Evolutionary conservation across 805 yeast species (phyloP), one percentile per base, ranked within the genome.

Genomic region (Lipomyces spencermartinsiae): DNA sequence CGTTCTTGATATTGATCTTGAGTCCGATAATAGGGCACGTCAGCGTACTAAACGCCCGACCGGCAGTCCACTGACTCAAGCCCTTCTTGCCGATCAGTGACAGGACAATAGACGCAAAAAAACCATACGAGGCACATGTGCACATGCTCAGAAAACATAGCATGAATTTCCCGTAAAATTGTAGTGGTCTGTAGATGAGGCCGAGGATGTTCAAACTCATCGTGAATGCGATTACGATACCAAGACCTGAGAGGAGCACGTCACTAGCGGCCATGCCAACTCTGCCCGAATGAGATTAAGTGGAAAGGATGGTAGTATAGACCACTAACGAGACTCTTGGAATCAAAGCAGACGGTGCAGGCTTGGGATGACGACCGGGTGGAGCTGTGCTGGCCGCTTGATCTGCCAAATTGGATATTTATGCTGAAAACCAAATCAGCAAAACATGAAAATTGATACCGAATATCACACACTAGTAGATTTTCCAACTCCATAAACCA

Each of bases 61-160:
- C 98, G 10, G 94, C 92, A 25, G 93, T 82, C 87, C 93, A 93
- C 80, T 95, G 99, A 1, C 97, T 87, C 60, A 93, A 83, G 64
- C 89, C 88, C 73, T 86, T 88, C 77, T 90, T 90, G 31, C 97
- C 96, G 16, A 89, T 71, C 6, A 92, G 62, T 0, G 91, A 80
- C 62, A 92, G 82, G 6, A 86, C 69, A 1, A 91, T 76, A 1
- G 98, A 92, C 29, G 93, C 91, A 9, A 62, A 51, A 10, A 71
- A 66, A 39, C 80, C 80, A 58, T 78, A 78, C 25, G 74, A 61
- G 8, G 80, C 83, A 68, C 76, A 71, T n/a, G 74, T 59, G 29
- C 69, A 65, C 37, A 80, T 67, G 58, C 75, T 61, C 46, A 78
- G 51, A 57, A 75, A 64, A 63, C 78, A 79, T 51, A 78, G 74